These are phyloP conservation scores for Fomitopsis palustris DNA, from an alignment of 1,284 basidiomycete genomes.

Conservation along the genomic window DNA sequence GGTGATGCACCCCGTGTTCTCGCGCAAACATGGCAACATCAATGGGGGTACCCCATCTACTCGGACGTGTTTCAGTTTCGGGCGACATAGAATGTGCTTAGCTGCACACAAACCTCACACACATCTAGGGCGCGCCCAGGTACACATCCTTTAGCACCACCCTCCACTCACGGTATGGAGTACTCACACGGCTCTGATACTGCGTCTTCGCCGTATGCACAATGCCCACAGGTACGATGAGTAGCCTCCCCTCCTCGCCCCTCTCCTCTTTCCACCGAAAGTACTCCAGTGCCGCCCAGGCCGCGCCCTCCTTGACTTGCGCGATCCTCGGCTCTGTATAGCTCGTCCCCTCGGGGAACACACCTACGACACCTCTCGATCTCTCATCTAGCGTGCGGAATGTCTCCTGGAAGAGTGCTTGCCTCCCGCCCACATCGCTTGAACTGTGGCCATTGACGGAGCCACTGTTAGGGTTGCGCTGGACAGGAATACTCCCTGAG, in stretches of 20 bases:
- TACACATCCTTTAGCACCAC: not conserved
- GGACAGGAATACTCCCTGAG: constrained; percentile 94
- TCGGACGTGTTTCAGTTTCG: not conserved
- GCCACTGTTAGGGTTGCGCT: constrained; percentile 71
- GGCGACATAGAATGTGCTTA: not conserved
- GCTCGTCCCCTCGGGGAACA: constrained; percentile 92
- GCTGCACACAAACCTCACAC: constrained; percentile 9
- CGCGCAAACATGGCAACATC: constrained; percentile 68
- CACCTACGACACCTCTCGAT: constrained; percentile 81
- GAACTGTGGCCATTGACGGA: constrained; percentile 4
- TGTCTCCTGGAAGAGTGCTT: constrained; percentile 79
- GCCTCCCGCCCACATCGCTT: constrained; percentile 1
- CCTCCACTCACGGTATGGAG: not conserved
- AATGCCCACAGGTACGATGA: constrained; percentile 82
- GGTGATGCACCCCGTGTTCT: constrained; percentile 64
- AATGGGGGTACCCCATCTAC: constrained; percentile 80
- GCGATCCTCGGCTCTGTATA: constrained; percentile 89
- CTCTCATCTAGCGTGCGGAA: constrained; percentile 82
- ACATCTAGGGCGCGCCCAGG: constrained; percentile 11
- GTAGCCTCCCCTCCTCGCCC: constrained; percentile 27
- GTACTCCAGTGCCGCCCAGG: constrained; percentile 93
- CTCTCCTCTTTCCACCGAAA: constrained; percentile 64
- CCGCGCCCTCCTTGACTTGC: constrained; percentile 92
- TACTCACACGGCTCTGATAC: constrained; percentile 76
- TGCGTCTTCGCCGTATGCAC: constrained; percentile 93